Evolutionary conservation across 164 flowering plant species (phyloP).

Genomic region (Euptelea pleiosperma): DNA sequence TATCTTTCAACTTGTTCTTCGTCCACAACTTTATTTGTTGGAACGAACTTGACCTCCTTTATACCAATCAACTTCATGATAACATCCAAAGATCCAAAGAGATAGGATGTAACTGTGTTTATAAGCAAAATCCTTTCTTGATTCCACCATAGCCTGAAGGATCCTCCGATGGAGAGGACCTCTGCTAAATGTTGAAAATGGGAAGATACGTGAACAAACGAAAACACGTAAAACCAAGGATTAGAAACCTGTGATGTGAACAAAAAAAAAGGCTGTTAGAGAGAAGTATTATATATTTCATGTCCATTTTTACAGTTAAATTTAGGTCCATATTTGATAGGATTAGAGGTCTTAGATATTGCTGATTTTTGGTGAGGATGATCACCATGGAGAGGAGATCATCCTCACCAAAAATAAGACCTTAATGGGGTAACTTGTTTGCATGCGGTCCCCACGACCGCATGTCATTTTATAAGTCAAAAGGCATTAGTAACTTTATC

Average conservation of each 20-base stretch:
- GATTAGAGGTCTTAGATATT: no score
- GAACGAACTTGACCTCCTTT: slow-evolving; percentile 19
- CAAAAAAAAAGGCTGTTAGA: background rate
- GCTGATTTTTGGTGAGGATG: no score
- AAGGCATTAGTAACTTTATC: no score
- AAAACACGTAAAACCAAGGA: slow-evolving; percentile 19
- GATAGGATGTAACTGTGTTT: slow-evolving; percentile 9
- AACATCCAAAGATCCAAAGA: slow-evolving; percentile 15
- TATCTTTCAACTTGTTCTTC: slow-evolving; percentile 16
- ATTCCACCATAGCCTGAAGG: slow-evolving; percentile 12
- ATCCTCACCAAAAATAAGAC: no score
- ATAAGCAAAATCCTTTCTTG: slow-evolving; percentile 23
- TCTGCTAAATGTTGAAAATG: slow-evolving; percentile 13
- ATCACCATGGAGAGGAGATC: no score
- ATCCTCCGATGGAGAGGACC: slow-evolving; percentile 13
- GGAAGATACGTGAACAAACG: slow-evolving; percentile 7
- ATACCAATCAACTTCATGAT: slow-evolving; percentile 13
- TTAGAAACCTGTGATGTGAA: slow-evolving; percentile 18
- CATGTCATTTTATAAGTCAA: no score
- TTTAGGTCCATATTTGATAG: no score
- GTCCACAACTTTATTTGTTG: slow-evolving; percentile 30
- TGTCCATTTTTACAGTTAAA: no score
- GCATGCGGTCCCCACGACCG: no score
- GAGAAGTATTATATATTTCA: no score
- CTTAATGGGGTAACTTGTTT: no score